Conservation (phyloP, 1,284 basidiomycete species). For the Quambalaria eucalypti region DNA sequence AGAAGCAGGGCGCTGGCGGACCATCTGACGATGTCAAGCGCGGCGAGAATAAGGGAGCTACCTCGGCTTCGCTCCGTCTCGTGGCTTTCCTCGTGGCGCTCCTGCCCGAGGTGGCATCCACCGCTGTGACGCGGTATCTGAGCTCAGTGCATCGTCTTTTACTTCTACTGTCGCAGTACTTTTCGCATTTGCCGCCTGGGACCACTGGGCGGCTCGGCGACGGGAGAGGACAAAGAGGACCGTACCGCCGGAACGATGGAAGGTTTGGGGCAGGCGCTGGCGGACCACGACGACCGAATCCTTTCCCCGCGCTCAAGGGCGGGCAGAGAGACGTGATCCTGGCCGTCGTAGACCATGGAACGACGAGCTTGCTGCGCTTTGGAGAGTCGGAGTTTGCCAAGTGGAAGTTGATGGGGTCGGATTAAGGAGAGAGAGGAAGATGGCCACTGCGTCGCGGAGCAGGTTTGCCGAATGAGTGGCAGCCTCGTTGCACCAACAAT, state of each 20-base stretch:
- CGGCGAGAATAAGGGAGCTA: background rate
- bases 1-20: background rate
- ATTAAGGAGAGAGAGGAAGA: background rate
- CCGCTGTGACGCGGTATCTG: background rate
- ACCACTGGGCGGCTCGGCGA: background rate
- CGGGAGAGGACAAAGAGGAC: no score
- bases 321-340: conserved; percentile 77
- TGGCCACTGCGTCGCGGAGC: no score
- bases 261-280: background rate
- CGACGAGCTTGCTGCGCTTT: conserved; percentile 78
- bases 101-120: background rate
- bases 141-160: no score
- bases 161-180: background rate
- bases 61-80: background rate
- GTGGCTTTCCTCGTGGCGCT: background rate
- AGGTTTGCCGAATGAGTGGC: no score
- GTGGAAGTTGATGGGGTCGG: conserved; percentile 48
- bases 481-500: no score
- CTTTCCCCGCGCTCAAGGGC: conserved; percentile 57
- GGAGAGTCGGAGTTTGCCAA: conserved; percentile 75
- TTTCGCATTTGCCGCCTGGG: conserved; percentile 7
- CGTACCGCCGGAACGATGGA: no score
- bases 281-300: conserved; percentile 19
- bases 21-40: no score
- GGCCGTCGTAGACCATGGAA: conserved; percentile 81